A percentile compares a stretch with the other conserved stretches of the same genome.
Conservation (phyloP, 179 eudicot genomes). For the Camellia oleifera region DNA sequence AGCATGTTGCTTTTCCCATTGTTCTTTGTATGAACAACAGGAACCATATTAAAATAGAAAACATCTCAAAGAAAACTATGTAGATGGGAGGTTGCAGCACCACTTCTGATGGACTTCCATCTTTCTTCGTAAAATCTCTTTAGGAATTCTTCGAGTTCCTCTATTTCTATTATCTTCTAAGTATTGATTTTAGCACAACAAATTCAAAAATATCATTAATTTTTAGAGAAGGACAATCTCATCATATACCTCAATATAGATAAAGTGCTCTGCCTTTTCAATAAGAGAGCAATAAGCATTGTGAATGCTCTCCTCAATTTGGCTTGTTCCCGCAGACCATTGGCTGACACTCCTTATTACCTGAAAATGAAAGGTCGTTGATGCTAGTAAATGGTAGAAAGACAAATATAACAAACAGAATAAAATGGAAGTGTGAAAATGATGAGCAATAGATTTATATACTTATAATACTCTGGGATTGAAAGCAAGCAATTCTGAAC, state of each 20-base stretch:
- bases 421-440: not conserved
- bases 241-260: constrained; percentile 80
- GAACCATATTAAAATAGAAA: not conserved
- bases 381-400: not conserved
- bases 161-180: not conserved
- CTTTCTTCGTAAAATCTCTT: not conserved
- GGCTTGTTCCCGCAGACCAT: constrained; percentile 99
- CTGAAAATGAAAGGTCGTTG: constrained; percentile 32
- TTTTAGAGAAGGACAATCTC: not conserved
- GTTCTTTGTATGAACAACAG: too few species aligned
- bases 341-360: constrained; percentile 91
- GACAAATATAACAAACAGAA: not conserved
- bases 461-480: not conserved
- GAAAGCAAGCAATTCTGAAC: not conserved
- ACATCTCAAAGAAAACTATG: not conserved
- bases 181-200: not conserved
- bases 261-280: constrained; percentile 80
- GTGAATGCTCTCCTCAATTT: constrained; percentile 96
- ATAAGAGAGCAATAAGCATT: constrained; percentile 89
- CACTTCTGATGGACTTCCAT: not conserved
- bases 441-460: not conserved
- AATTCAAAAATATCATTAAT: not conserved
- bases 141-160: not conserved
- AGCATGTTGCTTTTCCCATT: not conserved
- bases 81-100: not conserved